phyloP scores from a whole-genome alignment of 1,284 basidiomycete species.

The Ceratobasidium papillatum region DNA sequence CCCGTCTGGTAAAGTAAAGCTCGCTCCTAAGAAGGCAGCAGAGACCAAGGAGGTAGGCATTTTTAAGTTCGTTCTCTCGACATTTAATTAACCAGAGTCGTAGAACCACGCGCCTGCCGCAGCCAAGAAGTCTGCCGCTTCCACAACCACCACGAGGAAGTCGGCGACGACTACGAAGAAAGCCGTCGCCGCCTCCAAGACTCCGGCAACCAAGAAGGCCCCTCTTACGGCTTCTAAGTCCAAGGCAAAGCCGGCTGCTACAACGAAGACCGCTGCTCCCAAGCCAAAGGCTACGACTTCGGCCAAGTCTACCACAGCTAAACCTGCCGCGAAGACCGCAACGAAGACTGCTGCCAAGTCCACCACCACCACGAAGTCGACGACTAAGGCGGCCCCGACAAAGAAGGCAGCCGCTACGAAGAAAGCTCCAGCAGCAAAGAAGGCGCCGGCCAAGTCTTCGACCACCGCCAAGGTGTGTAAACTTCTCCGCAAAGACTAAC shows the following conservation, averaged over 20 bases:
- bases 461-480: slow-evolving; percentile 64
- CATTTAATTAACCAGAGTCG: neutral
- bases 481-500: slow-evolving; percentile 16
- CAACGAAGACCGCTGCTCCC: slow-evolving; percentile 12
- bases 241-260: slow-evolving; percentile 16
- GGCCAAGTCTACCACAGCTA: slow-evolving; percentile 55
- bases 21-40: slow-evolving; percentile 43
- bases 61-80: neutral
- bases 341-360: slow-evolving; percentile 62
- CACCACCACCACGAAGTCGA: slow-evolving; percentile 57
- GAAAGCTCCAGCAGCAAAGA: slow-evolving; percentile 69
- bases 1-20: slow-evolving; percentile 43
- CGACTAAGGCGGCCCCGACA: slow-evolving; percentile 70
- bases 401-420: slow-evolving; percentile 63
- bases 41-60: slow-evolving; percentile 42
- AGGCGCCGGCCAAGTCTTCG: slow-evolving; percentile 60
- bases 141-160: slow-evolving; percentile 51
- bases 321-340: slow-evolving; percentile 64
- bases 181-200: slow-evolving; percentile 48
- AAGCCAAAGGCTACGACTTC: slow-evolving; percentile 56
- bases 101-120: slow-evolving; percentile 41
- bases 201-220: slow-evolving; percentile 24
- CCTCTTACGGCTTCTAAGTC: slow-evolving; percentile 21
- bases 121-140: slow-evolving; percentile 51
- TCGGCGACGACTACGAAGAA: slow-evolving; percentile 58